Conservation (phyloP, 106 monocot species). For the Xerophyta viscosa region DNA sequence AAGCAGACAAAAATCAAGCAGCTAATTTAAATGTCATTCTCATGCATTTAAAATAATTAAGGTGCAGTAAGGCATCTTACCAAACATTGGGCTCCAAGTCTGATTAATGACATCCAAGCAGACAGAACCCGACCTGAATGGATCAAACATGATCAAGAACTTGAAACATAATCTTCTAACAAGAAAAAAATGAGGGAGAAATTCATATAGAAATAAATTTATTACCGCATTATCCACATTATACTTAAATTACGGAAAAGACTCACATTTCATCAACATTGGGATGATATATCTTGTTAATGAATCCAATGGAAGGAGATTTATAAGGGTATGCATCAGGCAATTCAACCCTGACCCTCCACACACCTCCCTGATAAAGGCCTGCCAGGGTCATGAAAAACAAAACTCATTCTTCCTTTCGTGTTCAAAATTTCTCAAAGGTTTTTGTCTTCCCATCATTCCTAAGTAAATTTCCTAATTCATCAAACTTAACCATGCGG, state of each 20-base stretch:
- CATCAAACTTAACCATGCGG: too few relatives aligned
- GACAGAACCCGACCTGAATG: constrained; percentile 67
- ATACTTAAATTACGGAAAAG: background rate
- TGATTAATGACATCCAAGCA: constrained; percentile 95
- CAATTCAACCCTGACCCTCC: constrained; percentile 71
- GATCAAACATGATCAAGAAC: background rate
- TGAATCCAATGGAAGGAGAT: constrained; percentile 74
- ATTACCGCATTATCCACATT: background rate
- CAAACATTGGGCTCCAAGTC: constrained; percentile 91
- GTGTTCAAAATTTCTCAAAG: too few relatives aligned
- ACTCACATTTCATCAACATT: constrained; percentile 85
- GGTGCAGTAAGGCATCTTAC: constrained; percentile 17
- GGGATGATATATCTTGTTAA: constrained; percentile 69
- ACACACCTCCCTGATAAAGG: constrained; percentile 66
- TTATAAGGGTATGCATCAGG: constrained; percentile 83
- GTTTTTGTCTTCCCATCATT: too few relatives aligned
- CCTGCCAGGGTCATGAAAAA: too few relatives aligned
- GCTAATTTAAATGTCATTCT: too few relatives aligned
- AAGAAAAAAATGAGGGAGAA: too few relatives aligned
- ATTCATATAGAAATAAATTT: too few relatives aligned
- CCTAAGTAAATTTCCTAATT: too few relatives aligned
- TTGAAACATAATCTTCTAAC: too few relatives aligned
- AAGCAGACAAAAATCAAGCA: too few relatives aligned
- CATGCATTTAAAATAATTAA: too few relatives aligned
- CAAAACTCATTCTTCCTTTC: too few relatives aligned